Evolutionary conservation across 192 early-diverging fungal species (phyloP), one percentile per base, ranked within the genome.

Genomic region (Coemansia sp.): DNA sequence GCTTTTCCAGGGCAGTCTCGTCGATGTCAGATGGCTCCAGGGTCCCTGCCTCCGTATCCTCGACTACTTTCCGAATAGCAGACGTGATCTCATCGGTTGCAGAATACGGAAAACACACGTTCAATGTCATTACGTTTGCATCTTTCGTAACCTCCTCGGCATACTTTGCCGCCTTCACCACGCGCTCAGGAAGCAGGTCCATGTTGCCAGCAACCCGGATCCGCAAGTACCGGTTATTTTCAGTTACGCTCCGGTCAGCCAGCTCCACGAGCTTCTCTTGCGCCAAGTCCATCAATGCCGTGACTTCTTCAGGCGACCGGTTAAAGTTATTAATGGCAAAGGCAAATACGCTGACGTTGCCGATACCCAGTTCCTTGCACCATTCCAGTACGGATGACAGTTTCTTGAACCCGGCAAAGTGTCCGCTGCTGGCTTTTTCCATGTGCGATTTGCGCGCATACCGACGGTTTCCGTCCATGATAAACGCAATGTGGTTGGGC

Each of bases 261-360:
- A 98, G 83, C 50, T 91, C 88, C 8, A 83, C 70, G 59, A 99
- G 87, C 63, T 94, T 93, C 6, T 82, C 77, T 44, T 82, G 78
- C 31, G 91, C 88, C 14, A 98, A 60, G 19, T 87, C 70, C 93
- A 98, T 96, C 48, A 99, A 64, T 20, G 83, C 81, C 3, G 89
- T 76, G 4, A 99, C 94, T 74, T 99, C 95, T 14, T 88, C 87
- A 33, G 79, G 63, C 29, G 89, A 84, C 6, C 97, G 84, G 66
- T 92, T 93, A 72, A 98, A 99, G 82, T 99, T 99, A 66, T 97
- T 95, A 47, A 96, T 94, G 57, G 93, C 95, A 82, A 99, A 98
- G 23, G 97, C 97, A 74, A 92, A 99, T 7, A 97, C 89, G 29
- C 93, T 96, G 14, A 99, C 92, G 5, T 85, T 84, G 54, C 86